Conservation (phyloP, 2,329 filamentous ascomycete species). For the Elsinoe australis region DNA sequence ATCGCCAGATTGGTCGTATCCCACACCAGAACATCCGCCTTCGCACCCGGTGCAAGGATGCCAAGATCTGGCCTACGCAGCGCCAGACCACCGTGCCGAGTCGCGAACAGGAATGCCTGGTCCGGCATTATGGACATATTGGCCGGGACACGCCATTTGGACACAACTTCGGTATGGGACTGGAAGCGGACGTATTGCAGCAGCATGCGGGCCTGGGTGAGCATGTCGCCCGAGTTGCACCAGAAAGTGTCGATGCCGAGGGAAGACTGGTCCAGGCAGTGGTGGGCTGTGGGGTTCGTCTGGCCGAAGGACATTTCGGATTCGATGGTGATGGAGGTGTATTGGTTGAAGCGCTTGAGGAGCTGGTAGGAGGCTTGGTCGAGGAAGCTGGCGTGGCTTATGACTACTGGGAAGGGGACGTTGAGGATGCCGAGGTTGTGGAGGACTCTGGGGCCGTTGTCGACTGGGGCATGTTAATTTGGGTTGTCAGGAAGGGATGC, state of each 20-base stretch:
- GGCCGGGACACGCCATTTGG: slow-evolving; percentile 37
- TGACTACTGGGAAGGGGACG: background rate
- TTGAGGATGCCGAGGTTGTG: background rate
- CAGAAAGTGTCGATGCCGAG: slow-evolving; percentile 51
- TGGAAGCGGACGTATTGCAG: slow-evolving; percentile 12
- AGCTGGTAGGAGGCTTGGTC: slow-evolving; percentile 23
- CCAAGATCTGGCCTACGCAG: slow-evolving; percentile 47
- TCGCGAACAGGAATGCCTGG: slow-evolving; percentile 51
- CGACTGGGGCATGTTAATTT: slow-evolving; percentile 26
- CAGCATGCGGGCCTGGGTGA: slow-evolving; percentile 13
- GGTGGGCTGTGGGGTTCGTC: slow-evolving; percentile 38
- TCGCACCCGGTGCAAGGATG: slow-evolving; percentile 38
- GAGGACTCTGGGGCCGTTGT: background rate
- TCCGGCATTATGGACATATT: slow-evolving; percentile 47
- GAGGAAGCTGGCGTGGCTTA: background rate
- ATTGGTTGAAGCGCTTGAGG: slow-evolving; percentile 45
- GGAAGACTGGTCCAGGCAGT: slow-evolving; percentile 44
- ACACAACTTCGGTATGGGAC: slow-evolving; percentile 23
- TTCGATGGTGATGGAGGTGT: slow-evolving; percentile 52
- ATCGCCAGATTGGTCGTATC: slow-evolving; percentile 43
- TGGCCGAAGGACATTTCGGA: slow-evolving; percentile 55
- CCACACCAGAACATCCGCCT: slow-evolving; percentile 50
- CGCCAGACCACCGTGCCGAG: slow-evolving; percentile 46
- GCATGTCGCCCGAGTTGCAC: slow-evolving; percentile 42
- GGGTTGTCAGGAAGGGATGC: slow-evolving; percentile 40